Evolutionary conservation across 1,284 basidiomycete species (phyloP).

Genomic region (Cryptococcus sp.): DNA sequence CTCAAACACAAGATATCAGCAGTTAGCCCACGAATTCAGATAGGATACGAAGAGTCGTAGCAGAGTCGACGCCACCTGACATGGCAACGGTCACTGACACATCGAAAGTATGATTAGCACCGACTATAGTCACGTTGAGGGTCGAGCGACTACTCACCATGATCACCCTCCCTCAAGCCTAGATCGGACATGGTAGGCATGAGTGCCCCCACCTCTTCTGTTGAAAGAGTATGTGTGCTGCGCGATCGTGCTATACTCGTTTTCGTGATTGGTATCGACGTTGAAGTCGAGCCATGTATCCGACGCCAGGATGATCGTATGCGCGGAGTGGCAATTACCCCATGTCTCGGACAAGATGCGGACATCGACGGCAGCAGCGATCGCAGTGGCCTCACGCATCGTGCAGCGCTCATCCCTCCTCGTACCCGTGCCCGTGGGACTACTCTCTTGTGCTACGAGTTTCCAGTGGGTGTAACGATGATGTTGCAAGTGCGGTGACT

Average conservation of each 20-base stretch:
- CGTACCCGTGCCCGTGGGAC: no score
- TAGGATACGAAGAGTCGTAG: conserved; percentile 75
- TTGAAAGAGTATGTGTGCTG: neutral
- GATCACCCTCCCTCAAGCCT: conserved; percentile 58
- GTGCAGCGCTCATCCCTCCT: no score
- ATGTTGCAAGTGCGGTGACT: no score
- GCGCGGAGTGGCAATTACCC: no score
- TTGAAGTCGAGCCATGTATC: neutral
- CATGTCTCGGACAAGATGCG: neutral
- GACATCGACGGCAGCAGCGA: neutral
- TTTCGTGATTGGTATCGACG: neutral
- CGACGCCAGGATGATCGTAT: no score
- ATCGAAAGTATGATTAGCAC: no score
- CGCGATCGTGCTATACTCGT: neutral
- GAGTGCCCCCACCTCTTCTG: conserved; percentile 2
- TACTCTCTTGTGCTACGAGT: no score
- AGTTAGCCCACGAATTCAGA: conserved; percentile 60
- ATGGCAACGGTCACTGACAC: conserved; percentile 79
- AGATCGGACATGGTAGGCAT: conserved; percentile 31
- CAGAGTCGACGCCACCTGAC: conserved; percentile 96
- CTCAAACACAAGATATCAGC: conserved; percentile 1
- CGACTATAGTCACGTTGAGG: no score
- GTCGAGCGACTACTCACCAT: conserved; percentile 52
- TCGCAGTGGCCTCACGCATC: neutral
- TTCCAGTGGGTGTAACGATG: no score